Percentiles rank a stretch among this genome's conserved stretches.
Conservation (phyloP, 2,329 filamentous ascomycete genomes). For the Chaetomium olivaceum region DNA sequence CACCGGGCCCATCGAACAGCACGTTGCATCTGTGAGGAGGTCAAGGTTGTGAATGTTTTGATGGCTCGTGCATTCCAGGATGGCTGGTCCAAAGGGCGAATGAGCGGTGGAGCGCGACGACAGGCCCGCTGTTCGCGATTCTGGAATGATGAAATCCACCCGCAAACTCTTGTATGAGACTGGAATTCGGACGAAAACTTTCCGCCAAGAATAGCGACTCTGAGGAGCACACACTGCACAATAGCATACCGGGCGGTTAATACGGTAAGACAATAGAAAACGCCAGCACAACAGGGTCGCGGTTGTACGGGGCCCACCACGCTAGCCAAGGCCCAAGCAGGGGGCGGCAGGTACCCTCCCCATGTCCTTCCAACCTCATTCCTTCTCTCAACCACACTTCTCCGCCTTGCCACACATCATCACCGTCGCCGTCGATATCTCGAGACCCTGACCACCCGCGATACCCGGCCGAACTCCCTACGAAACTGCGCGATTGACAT, state of each 20-base stretch:
- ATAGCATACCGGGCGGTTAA: not conserved
- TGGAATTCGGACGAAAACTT: not conserved
- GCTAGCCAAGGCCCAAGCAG: slow-evolving; percentile 2
- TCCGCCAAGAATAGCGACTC: not conserved
- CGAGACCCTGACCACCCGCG: not conserved
- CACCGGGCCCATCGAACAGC: not conserved
- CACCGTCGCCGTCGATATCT: slow-evolving; percentile 7
- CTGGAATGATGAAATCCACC: not conserved
- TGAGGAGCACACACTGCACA: no score
- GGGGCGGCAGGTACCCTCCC: slow-evolving; percentile 17
- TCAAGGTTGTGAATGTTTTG: slow-evolving; percentile 22
- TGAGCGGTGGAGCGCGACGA: slow-evolving; percentile 19
- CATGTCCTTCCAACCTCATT: slow-evolving; percentile 23
- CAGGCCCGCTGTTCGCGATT: not conserved
- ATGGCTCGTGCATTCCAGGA: slow-evolving; percentile 20
- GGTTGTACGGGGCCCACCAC: slow-evolving; percentile 5
- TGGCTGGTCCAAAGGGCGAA: slow-evolving; percentile 13
- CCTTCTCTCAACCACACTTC: slow-evolving; percentile 18
- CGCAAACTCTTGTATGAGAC: not conserved
- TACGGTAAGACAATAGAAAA: not conserved
- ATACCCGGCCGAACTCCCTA: not conserved
- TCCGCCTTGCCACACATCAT: slow-evolving; percentile 18
- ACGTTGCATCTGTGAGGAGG: slow-evolving; percentile 2
- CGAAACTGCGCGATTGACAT: slow-evolving; percentile 17
- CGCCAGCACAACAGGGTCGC: slow-evolving; percentile 5